Base-by-base conservation (phyloP, 1,139 yeast genomes). In the Geotrichum carabidarum region DNA sequence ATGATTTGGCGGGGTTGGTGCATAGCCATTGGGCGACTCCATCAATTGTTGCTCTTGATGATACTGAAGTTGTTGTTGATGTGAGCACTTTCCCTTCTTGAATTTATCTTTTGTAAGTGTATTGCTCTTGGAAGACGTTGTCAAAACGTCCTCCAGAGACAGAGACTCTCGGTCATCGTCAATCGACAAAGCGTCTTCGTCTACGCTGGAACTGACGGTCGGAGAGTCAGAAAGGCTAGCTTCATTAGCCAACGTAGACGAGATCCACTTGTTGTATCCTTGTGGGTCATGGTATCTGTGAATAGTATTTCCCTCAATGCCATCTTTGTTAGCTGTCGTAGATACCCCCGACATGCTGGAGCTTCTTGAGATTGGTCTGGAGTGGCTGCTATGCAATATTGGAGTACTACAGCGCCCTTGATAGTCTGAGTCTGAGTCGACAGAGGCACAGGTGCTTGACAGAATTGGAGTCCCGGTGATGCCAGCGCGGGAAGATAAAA, bases 241-340 rank as follows among this genome's bases (percentile, higher is more conserved):
- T 22, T 42, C 49, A 48, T 44, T 60, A 4, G 56, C 57, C 36
- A 34, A 30, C 18, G 55, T 56, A 8, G 60, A 60, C 44, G 57
- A 55, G 27, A 59, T 44, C 68, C 68, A 66, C 14, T 58, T 54
- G 8, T 60, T 48, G 52, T 64, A 66, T 8, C 64, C 65, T 17
- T 70, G 68, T 7, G 76, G 75, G 41, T 73, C 75, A 2, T 74
- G 76, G n/a, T 64, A 59, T 57, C 81, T 70, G 61, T 78, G 81
- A 50, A 80, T 72, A 52, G 78, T 69, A 60, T 80, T 78, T 1
- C 89, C 89, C 65, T 83, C 88, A 7, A 83, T 69, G 0, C 89
- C 89, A 64, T 84, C 89, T 63, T 83, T 83, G 31, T 86, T 82
- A 11, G 89, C 89, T 1, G 86, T 83, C 18, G 84, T 82, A 0